Evolutionary conservation across 1,284 basidiomycete species (phyloP).

Genomic region (Gastroboletus turbinatus): DNA sequence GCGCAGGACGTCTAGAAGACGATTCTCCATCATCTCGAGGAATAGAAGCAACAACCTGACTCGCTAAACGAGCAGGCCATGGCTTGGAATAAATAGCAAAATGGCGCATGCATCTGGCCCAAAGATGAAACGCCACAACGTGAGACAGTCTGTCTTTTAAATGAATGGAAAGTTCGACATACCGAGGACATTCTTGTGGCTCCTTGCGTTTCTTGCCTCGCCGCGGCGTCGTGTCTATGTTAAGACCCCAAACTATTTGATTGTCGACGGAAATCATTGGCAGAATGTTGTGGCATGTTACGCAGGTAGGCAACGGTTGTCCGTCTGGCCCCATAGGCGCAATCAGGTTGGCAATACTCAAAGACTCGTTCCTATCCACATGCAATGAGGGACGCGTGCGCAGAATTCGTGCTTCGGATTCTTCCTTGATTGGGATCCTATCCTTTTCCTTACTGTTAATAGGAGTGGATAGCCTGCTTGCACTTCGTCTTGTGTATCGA

Average conservation of each 20-base stretch:
- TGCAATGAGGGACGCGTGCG: slow-evolving; percentile 44
- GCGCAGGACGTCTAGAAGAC: slow-evolving; percentile 44
- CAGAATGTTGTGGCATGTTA: slow-evolving; percentile 64
- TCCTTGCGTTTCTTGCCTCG: slow-evolving; percentile 55
- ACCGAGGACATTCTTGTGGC: slow-evolving; percentile 74
- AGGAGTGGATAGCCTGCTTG: slow-evolving; percentile 33
- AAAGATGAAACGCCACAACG: slow-evolving; percentile 13
- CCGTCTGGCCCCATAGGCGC: slow-evolving; percentile 53
- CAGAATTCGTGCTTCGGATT: slow-evolving; percentile 48
- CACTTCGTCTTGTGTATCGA: slow-evolving; percentile 23
- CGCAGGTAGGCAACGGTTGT: slow-evolving; percentile 58
- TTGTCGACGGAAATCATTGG: slow-evolving; percentile 72
- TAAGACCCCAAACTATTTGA: slow-evolving; percentile 69
- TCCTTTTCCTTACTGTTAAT: slow-evolving; percentile 38
- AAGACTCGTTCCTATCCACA: slow-evolving; percentile 36
- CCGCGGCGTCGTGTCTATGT: slow-evolving; percentile 43
- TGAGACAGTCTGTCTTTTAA: slow-evolving; percentile 19
- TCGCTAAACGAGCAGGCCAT: slow-evolving; percentile 65
- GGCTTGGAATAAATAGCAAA: slow-evolving; percentile 66
- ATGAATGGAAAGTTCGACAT: slow-evolving; percentile 30
- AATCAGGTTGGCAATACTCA: slow-evolving; percentile 39
- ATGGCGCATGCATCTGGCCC: slow-evolving; percentile 68
- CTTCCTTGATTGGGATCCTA: slow-evolving; percentile 46
- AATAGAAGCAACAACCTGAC: slow-evolving; percentile 45
- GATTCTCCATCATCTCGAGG: slow-evolving; percentile 54